These are phyloP conservation scores for Blastobotrys petasosporus DNA, from an alignment of 1,139 yeast genomes.

Conservation along the genomic window DNA sequence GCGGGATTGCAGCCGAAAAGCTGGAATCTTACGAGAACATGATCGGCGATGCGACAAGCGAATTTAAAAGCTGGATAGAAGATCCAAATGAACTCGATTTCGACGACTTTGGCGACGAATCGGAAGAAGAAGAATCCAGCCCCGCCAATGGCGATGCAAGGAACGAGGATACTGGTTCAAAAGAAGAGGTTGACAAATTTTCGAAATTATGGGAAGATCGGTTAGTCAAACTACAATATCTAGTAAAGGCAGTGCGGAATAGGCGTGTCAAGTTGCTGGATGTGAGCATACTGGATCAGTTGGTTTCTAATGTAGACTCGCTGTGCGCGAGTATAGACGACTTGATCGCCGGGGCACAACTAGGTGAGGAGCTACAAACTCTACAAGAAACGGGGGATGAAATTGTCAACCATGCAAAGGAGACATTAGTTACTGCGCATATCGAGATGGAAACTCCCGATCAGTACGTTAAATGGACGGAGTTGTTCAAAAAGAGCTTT, in stretches of 20 bases:
- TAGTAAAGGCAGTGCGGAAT: conserved; percentile 13
- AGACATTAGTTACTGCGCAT: conserved; percentile 3
- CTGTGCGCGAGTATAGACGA: conserved; percentile 16
- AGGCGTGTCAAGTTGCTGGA: conserved; percentile 11
- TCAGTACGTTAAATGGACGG: conserved; percentile 16
- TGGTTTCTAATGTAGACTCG: conserved; percentile 6
- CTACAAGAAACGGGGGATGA: background rate
- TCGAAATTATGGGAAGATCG: conserved; percentile 14
- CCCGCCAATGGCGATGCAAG: conserved; percentile 24
- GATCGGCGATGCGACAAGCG: conserved; percentile 46
- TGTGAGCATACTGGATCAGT: conserved; percentile 3
- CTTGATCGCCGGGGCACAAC: conserved; percentile 12
- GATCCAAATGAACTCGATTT: conserved; percentile 31
- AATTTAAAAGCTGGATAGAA: conserved; percentile 44
- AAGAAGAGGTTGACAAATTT: conserved; percentile 4
- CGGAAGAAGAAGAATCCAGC: conserved; percentile 19
- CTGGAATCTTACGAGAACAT: conserved; percentile 36
- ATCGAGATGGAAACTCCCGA: conserved; percentile 12
- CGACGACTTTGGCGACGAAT: conserved; percentile 29
- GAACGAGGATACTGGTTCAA: conserved; percentile 29
- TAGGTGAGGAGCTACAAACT: conserved; percentile 3
- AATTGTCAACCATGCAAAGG: conserved; percentile 2
- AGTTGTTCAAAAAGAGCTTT: conserved; percentile 13
- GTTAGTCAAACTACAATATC: conserved; percentile 12
- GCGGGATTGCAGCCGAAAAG: conserved; percentile 37